Percentiles rank a stretch among this genome's conserved stretches.
Evolutionary conservation across 1,284 basidiomycete species (phyloP).

Genomic region (Sanghuangporus sanghuang): DNA sequence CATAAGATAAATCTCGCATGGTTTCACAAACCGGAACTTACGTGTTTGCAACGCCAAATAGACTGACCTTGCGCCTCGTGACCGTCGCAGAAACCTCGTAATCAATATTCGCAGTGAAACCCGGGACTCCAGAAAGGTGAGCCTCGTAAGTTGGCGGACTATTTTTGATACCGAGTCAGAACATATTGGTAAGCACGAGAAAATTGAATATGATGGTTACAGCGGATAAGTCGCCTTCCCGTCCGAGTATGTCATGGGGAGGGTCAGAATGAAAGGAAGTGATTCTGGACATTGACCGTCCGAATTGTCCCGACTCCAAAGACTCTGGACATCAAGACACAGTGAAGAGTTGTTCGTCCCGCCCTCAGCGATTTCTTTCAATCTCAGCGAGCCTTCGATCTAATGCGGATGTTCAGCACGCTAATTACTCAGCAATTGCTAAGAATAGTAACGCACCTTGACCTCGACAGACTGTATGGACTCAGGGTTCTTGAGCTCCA

Average conservation of each 20-base stretch:
- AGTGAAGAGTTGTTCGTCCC: conserved; percentile 48
- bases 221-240: conserved; percentile 43
- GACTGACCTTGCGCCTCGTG: conserved; percentile 33
- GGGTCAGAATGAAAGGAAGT: conserved; percentile 46
- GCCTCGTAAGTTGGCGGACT: conserved; percentile 56
- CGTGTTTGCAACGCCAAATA: conserved; percentile 7
- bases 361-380: conserved; percentile 63
- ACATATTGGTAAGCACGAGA: conserved; percentile 23
- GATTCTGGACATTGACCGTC: conserved; percentile 42
- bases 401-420: conserved; percentile 1
- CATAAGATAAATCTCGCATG: neutral
- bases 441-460: conserved; percentile 40
- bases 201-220: neutral
- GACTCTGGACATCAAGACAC: conserved; percentile 43
- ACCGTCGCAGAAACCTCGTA: conserved; percentile 51
- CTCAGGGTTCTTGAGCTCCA: conserved; percentile 53
- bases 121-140: conserved; percentile 59
- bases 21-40: neutral
- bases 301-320: conserved; percentile 51
- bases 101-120: conserved; percentile 54
- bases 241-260: conserved; percentile 55
- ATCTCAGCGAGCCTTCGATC: conserved; percentile 23
- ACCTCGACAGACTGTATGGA: conserved; percentile 56
- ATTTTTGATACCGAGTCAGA: neutral
- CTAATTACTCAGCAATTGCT: neutral